Evolutionary conservation across 2,329 filamentous ascomycete genomes (phyloP), one percentile per base, ranked within the genome.

Genomic region (Cytospora piceicola): DNA sequence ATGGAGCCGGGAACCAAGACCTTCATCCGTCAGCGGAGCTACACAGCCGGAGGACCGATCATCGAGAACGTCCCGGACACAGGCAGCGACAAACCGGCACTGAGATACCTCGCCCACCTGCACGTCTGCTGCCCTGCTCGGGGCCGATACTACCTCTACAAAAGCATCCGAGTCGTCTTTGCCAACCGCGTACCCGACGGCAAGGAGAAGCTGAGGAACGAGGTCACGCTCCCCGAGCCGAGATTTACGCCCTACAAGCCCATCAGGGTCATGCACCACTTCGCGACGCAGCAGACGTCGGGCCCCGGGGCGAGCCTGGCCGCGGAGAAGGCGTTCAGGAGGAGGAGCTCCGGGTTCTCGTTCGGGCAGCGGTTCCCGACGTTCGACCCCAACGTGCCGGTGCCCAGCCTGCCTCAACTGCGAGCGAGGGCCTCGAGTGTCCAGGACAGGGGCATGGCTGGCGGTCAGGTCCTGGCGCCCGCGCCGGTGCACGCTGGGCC

Each of bases 1-100:
- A 99, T 99, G 94, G 90, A 95, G 68, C 86, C 93, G 0, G 93
- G 93, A 0, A 96, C 93, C 20, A 98, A 98, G 77, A 99, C 95
- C 0, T 98, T 98, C 72, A 90, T 99, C 67, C 88, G 95, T 34
- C 95, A 99, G 78, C 90, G 95, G 67, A 95, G 91, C 75, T 98
- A 97, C 76, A 97, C 93, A 0, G 88, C 91, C 12, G 93, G 93
- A 0, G 59, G 63, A 7, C 91, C 93, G 3, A 90, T 94, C 66
- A 89, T 96, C 64, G 92, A 96, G 67, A 88, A 88, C 60, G 69
- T 78, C 39, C 80, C 82, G 22, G 67, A 72, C 53, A 69, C 36
- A 24, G 63, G 70, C 1, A 67, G 73, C 3, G 80, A 90, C 79
- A 80, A 90, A 49, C 91, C 93, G 0, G 91, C 90, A 24, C 80